A percentile compares a stretch with the other conserved stretches of the same genome.
Conservation (phyloP, 1,139 yeast species). For the Magnusiomyces tetraspermus region DNA sequence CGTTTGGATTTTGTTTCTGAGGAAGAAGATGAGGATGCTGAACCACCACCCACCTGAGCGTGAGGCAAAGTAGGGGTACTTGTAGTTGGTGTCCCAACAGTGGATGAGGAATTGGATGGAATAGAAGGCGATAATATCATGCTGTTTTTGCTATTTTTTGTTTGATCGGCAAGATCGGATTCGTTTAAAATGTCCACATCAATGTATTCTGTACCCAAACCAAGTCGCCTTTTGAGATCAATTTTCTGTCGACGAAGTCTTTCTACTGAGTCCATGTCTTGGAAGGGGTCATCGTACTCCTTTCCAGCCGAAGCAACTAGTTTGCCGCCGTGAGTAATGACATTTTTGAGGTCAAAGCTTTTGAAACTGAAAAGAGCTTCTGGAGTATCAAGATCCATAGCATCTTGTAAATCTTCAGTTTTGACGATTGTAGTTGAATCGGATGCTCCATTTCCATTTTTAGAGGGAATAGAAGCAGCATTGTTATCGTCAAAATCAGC, state of each 20-base stretch:
- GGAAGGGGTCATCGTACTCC: constrained; percentile 35
- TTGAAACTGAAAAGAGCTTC: constrained; percentile 48
- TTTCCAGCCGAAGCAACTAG: constrained; percentile 61
- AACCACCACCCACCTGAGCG: not conserved
- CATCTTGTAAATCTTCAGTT: constrained; percentile 35
- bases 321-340: constrained; percentile 60
- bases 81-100: constrained; percentile 20
- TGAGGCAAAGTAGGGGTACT: not conserved
- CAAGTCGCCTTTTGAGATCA: constrained; percentile 35
- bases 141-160: constrained; percentile 1
- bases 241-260: constrained; percentile 35
- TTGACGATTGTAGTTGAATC: not conserved
- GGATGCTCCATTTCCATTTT: constrained; percentile 4
- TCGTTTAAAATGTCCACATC: constrained; percentile 32
- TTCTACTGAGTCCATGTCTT: constrained; percentile 35
- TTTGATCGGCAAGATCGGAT: constrained; percentile 25
- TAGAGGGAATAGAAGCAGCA: not conserved
- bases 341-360: constrained; percentile 53
- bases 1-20: not conserved
- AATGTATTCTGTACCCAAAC: constrained; percentile 37
- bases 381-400: constrained; percentile 16
- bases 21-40: too few species aligned
- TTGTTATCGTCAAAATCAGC: constrained; percentile 1
- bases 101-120: constrained; percentile 13
- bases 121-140: constrained; percentile 2